phyloP scores from a whole-genome alignment of 768 basidiomycete genomes.

The Psilocybe sp. region DNA sequence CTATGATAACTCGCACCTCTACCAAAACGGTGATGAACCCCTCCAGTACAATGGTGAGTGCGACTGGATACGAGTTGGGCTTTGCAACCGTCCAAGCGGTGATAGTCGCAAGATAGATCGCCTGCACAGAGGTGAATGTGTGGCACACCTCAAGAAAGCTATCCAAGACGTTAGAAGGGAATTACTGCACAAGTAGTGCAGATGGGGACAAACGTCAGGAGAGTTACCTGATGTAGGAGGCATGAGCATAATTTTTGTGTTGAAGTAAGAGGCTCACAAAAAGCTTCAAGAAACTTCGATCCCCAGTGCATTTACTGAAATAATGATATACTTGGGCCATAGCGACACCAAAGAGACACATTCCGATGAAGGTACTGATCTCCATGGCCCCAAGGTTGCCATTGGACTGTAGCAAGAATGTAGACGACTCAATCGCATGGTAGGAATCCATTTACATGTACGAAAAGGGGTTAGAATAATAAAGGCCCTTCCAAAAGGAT shows the following conservation, averaged over 20 bases:
- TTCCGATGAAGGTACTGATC: background rate
- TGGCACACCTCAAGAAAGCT: conserved; percentile 14
- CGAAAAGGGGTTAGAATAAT: no score
- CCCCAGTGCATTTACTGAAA: background rate
- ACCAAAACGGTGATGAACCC: conserved; percentile 13
- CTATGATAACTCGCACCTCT: conserved; percentile 4
- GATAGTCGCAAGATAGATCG: conserved; percentile 15
- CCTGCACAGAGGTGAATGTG: conserved; percentile 9
- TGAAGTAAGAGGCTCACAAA: conserved; percentile 1
- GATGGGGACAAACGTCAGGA: background rate
- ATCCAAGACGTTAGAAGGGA: background rate
- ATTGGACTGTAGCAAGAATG: background rate
- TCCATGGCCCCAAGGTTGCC: conserved; percentile 1
- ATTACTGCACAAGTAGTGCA: background rate
- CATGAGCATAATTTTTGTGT: background rate
- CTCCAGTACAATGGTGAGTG: conserved; percentile 7
- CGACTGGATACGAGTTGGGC: conserved; percentile 14
- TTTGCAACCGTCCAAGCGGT: conserved; percentile 9
- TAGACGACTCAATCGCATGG: background rate
- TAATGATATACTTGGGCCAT: conserved; percentile 8
- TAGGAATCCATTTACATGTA: no score
- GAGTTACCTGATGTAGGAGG: background rate
- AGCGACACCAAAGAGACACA: conserved; percentile 3
- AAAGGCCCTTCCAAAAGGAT: no score
- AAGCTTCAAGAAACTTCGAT: conserved; percentile 2